Base-by-base conservation (phyloP, 2,329 filamentous ascomycete genomes). In the Trichoderma sp. region DNA sequence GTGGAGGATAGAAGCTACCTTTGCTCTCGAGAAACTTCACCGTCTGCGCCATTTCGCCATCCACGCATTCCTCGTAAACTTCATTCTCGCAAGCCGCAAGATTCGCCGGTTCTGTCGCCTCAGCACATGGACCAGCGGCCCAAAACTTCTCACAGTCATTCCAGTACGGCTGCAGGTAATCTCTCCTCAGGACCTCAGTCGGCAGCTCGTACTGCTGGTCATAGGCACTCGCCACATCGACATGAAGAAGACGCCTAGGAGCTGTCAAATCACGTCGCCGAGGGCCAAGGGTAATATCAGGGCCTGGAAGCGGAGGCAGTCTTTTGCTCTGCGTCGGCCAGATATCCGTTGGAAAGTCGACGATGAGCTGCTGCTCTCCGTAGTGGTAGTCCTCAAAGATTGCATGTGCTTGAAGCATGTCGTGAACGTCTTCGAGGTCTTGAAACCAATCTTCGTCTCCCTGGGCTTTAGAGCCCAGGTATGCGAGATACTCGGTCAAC, bases 401-500 rank as follows among this genome's bases (percentile, higher is more conserved):
- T 40, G 70, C 70, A 63, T 83, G 81, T 2, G 76, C 74, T 14
- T 70, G 72, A n/a, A 80, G 73, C 76, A 81, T 81, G 7, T 70
- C 52, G 10, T 79, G 71, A 24, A 72, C 76, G 49, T 81, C 76
- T 6, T 72, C 59, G n/a, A 81, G 71, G 24, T 75, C 72, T 6
- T 68, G 61, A 11, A 75, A 75, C 78, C 78, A 80, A 68, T 73
- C 74, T 27, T 77, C 71, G 1, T 71, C 71, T 3, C 72, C 71
- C 3, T 69, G 59, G 53, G 70, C 74, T 49, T 71, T 74, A 11
- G 70, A 27, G 8, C 72, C 57, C 16, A 83, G 73, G 71, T 80
- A 76, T 7, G 76, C 65, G 33, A 86, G 75, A 72, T 84, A 85
- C 31, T 78, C 73, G 21, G 74, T 73, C 14, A 83, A 74, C 68